Conservation (phyloP, 2,329 filamentous ascomycete species). For the Sporothrix sp. region DNA sequence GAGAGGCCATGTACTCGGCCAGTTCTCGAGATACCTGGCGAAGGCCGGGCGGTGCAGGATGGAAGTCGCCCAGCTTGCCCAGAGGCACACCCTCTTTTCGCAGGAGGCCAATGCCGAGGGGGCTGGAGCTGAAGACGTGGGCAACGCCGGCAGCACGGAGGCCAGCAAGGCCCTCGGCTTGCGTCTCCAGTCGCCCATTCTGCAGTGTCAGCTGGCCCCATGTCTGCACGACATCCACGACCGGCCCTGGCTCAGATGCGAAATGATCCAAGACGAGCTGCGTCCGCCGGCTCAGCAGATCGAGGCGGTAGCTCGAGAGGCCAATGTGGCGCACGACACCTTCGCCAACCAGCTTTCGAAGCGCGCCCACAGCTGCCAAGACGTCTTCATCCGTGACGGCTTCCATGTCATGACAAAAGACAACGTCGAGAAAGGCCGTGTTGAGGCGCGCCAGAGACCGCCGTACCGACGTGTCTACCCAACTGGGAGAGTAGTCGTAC, state of each 20-base stretch:
- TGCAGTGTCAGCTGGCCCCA: slow-evolving; percentile 11
- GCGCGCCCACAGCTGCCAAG: background rate
- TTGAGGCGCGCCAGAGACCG: background rate
- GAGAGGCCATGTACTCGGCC: background rate
- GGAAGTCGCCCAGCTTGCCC: slow-evolving; percentile 6
- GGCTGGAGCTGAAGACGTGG: slow-evolving; percentile 9
- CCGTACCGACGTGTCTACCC: background rate
- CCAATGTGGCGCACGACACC: background rate
- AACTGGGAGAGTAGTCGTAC: slow-evolving; percentile 3
- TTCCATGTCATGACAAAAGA: slow-evolving; percentile 11
- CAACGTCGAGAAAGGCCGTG: slow-evolving; percentile 5
- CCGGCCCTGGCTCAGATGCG: background rate
- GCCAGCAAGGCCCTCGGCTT: background rate
- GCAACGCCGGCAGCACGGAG: slow-evolving; percentile 1
- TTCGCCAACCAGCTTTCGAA: background rate
- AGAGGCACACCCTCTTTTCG: slow-evolving; percentile 3
- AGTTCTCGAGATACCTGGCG: background rate
- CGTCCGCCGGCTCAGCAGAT: background rate
- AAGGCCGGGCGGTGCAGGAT: slow-evolving; percentile 2
- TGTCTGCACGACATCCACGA: slow-evolving; percentile 6
- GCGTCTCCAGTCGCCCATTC: background rate
- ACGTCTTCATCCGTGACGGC: slow-evolving; percentile 6
- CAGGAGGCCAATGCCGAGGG: slow-evolving; percentile 4
- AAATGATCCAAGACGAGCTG: background rate
- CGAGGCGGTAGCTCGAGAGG: slow-evolving; percentile 8